These are phyloP conservation scores for Aureobasidium sp. DNA, from an alignment of 2,329 filamentous ascomycete genomes.

Conservation along the genomic window DNA sequence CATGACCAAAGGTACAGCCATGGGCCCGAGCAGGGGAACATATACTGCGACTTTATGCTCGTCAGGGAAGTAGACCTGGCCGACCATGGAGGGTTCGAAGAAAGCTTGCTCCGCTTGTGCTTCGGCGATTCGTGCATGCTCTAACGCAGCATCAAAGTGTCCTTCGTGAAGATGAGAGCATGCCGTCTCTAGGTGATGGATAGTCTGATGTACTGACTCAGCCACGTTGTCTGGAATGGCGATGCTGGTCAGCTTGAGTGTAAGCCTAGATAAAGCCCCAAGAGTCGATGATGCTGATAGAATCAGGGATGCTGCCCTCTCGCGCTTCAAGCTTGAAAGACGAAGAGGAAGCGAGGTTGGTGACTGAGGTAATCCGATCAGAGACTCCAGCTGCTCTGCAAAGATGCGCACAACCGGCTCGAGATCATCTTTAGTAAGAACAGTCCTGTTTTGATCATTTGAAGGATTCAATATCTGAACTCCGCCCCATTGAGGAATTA, in stretches of 20 bases:
- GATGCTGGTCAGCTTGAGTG: constrained; percentile 76
- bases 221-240: constrained; percentile 84
- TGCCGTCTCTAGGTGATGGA: constrained; percentile 68
- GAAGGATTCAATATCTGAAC: constrained; percentile 59
- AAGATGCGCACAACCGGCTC: constrained; percentile 81
- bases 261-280: constrained; percentile 83
- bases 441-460: constrained; percentile 20
- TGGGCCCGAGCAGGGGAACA: constrained; percentile 78
- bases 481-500: constrained; percentile 93
- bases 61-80: constrained; percentile 95
- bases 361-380: constrained; percentile 75
- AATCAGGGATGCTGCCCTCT: constrained; percentile 76
- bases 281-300: constrained; percentile 88
- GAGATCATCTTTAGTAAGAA: constrained; percentile 59
- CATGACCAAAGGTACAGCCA: constrained; percentile 84
- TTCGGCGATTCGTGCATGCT: constrained; percentile 78
- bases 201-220: constrained; percentile 72
- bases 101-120: constrained; percentile 87
- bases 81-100: constrained; percentile 98
- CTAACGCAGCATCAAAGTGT: constrained; percentile 59
- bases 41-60: constrained; percentile 98
- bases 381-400: constrained; percentile 78
- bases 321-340: constrained; percentile 75
- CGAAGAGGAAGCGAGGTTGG: constrained; percentile 74
- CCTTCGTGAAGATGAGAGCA: constrained; percentile 62